These are phyloP conservation scores for Aspergillus sparsus DNA, from an alignment of 495 filamentous ascomycete species.

Conservation along the genomic window DNA sequence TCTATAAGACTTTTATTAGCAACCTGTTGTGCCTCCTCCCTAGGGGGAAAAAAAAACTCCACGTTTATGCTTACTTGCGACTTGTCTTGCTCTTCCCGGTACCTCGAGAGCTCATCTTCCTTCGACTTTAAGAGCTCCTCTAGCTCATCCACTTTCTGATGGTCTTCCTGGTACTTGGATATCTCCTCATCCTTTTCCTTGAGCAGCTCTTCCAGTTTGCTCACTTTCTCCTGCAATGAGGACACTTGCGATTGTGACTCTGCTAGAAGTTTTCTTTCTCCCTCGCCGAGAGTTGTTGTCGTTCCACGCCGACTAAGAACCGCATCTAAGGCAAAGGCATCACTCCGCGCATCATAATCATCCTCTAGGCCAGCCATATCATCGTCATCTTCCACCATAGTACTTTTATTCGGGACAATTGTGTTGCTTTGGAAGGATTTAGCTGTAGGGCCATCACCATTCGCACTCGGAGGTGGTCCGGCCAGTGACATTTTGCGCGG, in stretches of 20 bases:
- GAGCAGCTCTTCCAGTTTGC: slow-evolving; percentile 63
- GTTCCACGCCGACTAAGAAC: slow-evolving; percentile 59
- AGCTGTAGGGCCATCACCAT: slow-evolving; percentile 63
- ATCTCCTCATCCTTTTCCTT: slow-evolving; percentile 61
- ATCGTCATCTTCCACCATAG: slow-evolving; percentile 96
- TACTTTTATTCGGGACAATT: slow-evolving; percentile 96
- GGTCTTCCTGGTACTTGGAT: slow-evolving; percentile 40
- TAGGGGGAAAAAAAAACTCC: neutral
- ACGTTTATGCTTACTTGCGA: slow-evolving; percentile 42
- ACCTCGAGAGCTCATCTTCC: slow-evolving; percentile 50
- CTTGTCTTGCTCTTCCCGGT: slow-evolving; percentile 41
- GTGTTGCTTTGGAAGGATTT: slow-evolving; percentile 96
- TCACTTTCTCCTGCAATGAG: slow-evolving; percentile 71
- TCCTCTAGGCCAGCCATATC: slow-evolving; percentile 61
- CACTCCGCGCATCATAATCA: slow-evolving; percentile 62
- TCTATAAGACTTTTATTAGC: slow-evolving; percentile 28
- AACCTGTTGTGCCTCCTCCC: neutral
- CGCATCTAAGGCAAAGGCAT: slow-evolving; percentile 64
- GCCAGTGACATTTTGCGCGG: slow-evolving; percentile 50
- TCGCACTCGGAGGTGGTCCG: slow-evolving; percentile 42
- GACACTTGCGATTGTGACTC: slow-evolving; percentile 78
- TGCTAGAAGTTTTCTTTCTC: slow-evolving; percentile 68
- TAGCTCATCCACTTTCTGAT: slow-evolving; percentile 59
- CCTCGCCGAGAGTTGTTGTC: slow-evolving; percentile 54
- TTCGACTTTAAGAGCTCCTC: slow-evolving; percentile 56